Percentiles rank a stretch among this genome's conserved stretches.
These are phyloP conservation scores for Phaeodactylum tricornutum DNA, from an alignment of 108 stramenopile genomes.

Conservation along the genomic window DNA sequence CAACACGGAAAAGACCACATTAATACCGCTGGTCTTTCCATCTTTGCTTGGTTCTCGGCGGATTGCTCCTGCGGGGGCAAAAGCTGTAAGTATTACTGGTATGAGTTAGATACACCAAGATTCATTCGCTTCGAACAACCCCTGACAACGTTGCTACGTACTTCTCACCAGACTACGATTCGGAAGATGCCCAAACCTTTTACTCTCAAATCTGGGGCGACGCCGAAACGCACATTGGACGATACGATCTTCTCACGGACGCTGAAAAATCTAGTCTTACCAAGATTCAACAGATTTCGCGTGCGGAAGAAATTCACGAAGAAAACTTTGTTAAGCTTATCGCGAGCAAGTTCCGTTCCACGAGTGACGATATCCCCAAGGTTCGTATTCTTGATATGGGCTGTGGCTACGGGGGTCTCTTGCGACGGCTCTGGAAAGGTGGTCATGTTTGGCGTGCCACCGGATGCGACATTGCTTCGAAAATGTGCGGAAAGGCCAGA, in stretches of 20 bases:
- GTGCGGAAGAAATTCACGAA: conserved; percentile 30
- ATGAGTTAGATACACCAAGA: no score
- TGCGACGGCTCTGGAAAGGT: conserved; percentile 21
- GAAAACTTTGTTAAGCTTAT: conserved; percentile 17
- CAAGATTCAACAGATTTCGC: conserved; percentile 11
- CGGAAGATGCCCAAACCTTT: conserved; percentile 37
- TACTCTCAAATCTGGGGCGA: conserved; percentile 37
- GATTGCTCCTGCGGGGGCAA: conserved; percentile 18
- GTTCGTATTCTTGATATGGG: conserved; percentile 32
- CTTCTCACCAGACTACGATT: conserved; percentile 40
- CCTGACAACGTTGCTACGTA: no score
- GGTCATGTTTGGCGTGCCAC: conserved; percentile 28
- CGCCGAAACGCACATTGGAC: conserved; percentile 30
- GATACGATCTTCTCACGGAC: conserved; percentile 21
- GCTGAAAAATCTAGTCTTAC: conserved; percentile 9
- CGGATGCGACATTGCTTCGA: conserved; percentile 23
- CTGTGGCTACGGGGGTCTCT: conserved; percentile 33
- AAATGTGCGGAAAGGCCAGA: conserved; percentile 25
- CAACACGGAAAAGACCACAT: conserved; percentile 23
- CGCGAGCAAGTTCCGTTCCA: conserved; percentile 10
- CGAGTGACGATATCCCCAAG: no score
- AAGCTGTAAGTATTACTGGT: no score
- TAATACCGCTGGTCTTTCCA: conserved; percentile 18
- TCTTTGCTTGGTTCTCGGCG: conserved; percentile 36
- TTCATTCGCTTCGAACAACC: no score